Base-by-base conservation (phyloP, 768 basidiomycete species). In the Leccinum fibrillosum region DNA sequence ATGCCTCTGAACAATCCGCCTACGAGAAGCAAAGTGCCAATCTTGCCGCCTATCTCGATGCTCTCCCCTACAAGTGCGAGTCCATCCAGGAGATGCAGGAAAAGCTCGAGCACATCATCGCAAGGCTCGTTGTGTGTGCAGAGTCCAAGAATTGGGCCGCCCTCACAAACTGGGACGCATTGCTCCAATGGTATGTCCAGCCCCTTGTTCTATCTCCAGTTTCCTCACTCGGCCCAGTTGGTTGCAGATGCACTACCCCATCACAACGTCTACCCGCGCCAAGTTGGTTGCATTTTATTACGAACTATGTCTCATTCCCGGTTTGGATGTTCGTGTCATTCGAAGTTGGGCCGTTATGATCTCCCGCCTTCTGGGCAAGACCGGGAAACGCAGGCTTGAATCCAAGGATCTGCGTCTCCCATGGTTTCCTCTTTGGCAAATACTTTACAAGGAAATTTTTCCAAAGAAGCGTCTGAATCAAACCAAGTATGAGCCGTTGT, bases 341-440 rank as follows among this genome's bases (percentile, higher is more conserved):
- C 83, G 88, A 51, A 83, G 78, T 69, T 92, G 90, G 89, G 84
- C 87, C 13, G 88, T 89, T 65, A 89, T 89, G 83, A 78, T 92
- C 62, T 80, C 85, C 49, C 85, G 88, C 57, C 77, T 92, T 48
- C 76, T 91, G 13, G 79, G 81, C 39, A 90, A 88, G 74, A 77
- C 82, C 7, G 85, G 88, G 45, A 83, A 81, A 61, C 83, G 85
- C 53, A 91, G 84, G 71, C 80, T 94, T 47, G 85, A 90, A 58
- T 62, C 78, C 21, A 64, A 74, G 10, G 92, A 92, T 67, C 77
- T 93, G 30, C 76, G 84, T 61, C 82, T 93, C 3, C 76, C 83
- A 2, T 93, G 91, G 91, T 61, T 76, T 59, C 86, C 89, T 11
- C 77, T 93, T n/a, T 93, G 92, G 90, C 76, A 81, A 15, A 75